Conservation (phyloP, 305 asterid species). For the Fraxinus ornus region DNA sequence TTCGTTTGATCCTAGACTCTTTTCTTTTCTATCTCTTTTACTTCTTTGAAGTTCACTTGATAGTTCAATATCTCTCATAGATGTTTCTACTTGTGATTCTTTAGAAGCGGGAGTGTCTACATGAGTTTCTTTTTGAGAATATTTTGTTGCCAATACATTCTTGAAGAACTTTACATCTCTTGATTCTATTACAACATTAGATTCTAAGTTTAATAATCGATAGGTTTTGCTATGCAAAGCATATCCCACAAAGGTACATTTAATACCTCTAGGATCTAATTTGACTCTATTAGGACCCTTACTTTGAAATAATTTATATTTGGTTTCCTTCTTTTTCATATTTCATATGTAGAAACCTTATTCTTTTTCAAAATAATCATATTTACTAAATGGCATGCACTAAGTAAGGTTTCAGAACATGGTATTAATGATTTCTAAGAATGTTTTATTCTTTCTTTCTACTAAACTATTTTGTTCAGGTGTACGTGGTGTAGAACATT, state of each 20-base stretch:
- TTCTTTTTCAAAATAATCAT: neutral
- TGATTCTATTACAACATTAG: no score
- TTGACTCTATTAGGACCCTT: neutral
- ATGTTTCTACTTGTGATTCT: no score
- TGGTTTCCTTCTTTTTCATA: neutral
- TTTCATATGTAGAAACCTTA: neutral
- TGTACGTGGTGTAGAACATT: neutral
- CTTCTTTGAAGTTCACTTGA: no score
- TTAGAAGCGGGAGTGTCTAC: no score
- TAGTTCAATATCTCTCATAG: no score
- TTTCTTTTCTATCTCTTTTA: no score
- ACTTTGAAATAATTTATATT: neutral
- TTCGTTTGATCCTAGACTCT: no score
- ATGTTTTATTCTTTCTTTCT: neutral
- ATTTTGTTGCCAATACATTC: no score
- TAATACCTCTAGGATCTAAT: neutral
- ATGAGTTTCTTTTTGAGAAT: no score
- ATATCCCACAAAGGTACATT: neutral
- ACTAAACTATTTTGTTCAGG: neutral
- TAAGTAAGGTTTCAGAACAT: neutral
- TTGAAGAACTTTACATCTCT: no score
- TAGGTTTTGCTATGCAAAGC: neutral
- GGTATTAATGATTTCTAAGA: neutral
- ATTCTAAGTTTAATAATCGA: no score
- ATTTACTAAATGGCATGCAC: neutral